A percentile compares a stretch with the other conserved stretches of the same genome.
phyloP scores from a whole-genome alignment of 768 basidiomycete species.

The Boletus patriciae region DNA sequence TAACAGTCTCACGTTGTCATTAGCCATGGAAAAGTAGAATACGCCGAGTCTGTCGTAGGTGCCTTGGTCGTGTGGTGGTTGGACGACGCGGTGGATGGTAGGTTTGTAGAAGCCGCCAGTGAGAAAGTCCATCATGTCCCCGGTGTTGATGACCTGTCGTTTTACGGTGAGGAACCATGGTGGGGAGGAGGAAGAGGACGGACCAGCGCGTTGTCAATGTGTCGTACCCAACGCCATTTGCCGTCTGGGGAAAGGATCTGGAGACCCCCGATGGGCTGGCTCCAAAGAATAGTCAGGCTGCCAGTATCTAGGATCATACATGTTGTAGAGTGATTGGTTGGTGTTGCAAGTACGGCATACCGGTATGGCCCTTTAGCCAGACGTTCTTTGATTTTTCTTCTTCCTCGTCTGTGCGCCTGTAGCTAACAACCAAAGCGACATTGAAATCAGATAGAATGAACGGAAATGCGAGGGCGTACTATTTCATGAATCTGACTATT shows the following conservation, averaged over 20 bases:
- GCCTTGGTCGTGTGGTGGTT: slow-evolving; percentile 54
- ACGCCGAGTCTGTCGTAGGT: slow-evolving; percentile 49
- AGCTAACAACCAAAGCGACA: slow-evolving; percentile 30
- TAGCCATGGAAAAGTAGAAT: slow-evolving; percentile 55
- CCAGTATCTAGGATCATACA: slow-evolving; percentile 56
- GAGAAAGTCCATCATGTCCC: slow-evolving; percentile 58
- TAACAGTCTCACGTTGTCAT: slow-evolving; percentile 48
- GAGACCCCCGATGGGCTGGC: slow-evolving; percentile 57
- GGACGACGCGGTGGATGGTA: slow-evolving; percentile 61
- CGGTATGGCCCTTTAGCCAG: slow-evolving; percentile 60
- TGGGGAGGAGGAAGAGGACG: background rate
- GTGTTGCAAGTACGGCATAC: slow-evolving; percentile 34
- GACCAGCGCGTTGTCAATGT: slow-evolving; percentile 58
- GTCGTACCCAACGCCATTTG: slow-evolving; percentile 57
- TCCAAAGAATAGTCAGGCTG: slow-evolving; percentile 56
- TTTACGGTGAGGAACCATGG: background rate
- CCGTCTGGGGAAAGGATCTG: slow-evolving; percentile 55
- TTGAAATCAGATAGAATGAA: background rate
- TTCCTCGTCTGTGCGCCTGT: slow-evolving; percentile 50
- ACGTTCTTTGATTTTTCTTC: slow-evolving; percentile 52
- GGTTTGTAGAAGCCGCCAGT: slow-evolving; percentile 58
- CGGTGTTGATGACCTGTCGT: slow-evolving; percentile 56
- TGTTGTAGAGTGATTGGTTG: background rate
- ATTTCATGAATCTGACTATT: slow-evolving; percentile 64
- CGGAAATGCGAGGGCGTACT: slow-evolving; percentile 37